Percentiles rank a stretch among this genome's conserved stretches.
Conservation (phyloP, 2,329 filamentous ascomycete genomes). For the Claviceps capensis region DNA sequence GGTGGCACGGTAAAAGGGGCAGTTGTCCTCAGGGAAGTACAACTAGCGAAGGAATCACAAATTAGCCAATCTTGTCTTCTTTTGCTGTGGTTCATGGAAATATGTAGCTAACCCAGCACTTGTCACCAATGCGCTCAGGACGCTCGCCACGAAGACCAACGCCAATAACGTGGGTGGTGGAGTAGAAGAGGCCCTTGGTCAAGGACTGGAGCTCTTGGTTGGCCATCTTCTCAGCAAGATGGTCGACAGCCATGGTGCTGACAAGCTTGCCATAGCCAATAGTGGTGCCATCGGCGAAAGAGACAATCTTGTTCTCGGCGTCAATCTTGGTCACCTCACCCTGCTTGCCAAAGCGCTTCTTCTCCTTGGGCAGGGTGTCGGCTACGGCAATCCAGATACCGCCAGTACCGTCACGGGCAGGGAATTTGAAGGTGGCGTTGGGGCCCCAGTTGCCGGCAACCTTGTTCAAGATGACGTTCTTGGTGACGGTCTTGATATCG, state of each 20-base stretch:
- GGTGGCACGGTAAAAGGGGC: constrained; percentile 97
- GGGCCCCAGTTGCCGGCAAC: constrained; percentile 95
- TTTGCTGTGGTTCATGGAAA: neutral
- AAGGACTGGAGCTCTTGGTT: constrained; percentile 71
- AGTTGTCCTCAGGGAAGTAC: constrained; percentile 98
- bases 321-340: constrained; percentile 79
- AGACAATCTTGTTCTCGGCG: constrained; percentile 70
- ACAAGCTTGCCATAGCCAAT: constrained; percentile 86
- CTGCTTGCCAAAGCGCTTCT: constrained; percentile 77
- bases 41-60: constrained; percentile 33
- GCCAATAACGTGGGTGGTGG: constrained; percentile 91
- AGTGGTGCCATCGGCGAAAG: constrained; percentile 70
- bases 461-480: constrained; percentile 93
- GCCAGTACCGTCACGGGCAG: constrained; percentile 85
- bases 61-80: neutral
- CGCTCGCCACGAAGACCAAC: constrained; percentile 85
- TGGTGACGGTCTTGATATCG: constrained; percentile 83
- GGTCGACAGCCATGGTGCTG: constrained; percentile 92
- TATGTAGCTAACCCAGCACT: constrained; percentile 68
- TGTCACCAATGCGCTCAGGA: constrained; percentile 93
- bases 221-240: constrained; percentile 73
- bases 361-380: constrained; percentile 81
- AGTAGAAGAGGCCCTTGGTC: constrained; percentile 91
- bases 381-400: constrained; percentile 98
- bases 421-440: constrained; percentile 97